Conservation (phyloP, 495 filamentous ascomycete genomes). For the Penicillium egyptiacum region DNA sequence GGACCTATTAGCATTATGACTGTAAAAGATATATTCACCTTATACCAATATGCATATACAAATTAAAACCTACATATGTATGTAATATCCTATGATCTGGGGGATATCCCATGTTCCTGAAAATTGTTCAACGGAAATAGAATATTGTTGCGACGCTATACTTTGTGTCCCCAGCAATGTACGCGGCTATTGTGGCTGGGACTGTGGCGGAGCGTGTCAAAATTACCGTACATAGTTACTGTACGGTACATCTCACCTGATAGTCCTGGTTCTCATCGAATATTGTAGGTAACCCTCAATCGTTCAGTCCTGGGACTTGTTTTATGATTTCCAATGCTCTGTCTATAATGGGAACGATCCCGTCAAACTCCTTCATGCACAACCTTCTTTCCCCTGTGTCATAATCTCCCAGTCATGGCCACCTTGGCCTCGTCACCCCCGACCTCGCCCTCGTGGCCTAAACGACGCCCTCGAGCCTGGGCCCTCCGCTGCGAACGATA, state of each 20-base stretch:
- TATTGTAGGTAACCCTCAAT: conserved; percentile 2
- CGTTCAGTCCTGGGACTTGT: background rate
- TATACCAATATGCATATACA: background rate
- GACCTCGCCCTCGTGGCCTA: conserved; percentile 51
- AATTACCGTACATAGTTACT: conserved; percentile 1
- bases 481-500: conserved; percentile 76
- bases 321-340: background rate
- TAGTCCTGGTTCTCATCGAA: conserved; percentile 2
- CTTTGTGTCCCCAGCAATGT: background rate
- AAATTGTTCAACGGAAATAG: conserved; percentile 2
- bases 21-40: conserved; percentile 17
- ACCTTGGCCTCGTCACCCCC: conserved; percentile 44
- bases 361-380: conserved; percentile 20
- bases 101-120: conserved; percentile 1
- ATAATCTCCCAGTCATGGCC: conserved; percentile 36
- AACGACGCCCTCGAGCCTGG: conserved; percentile 57
- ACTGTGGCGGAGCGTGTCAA: conserved; percentile 6
- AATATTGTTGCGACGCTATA: conserved; percentile 1
- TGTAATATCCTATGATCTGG: background rate
- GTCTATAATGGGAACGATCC: conserved; percentile 14
- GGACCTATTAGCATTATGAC: conserved; percentile 6
- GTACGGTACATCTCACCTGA: conserved; percentile 6
- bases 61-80: no score
- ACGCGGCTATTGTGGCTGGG: conserved; percentile 4
- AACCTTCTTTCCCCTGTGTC: conserved; percentile 11